Evolutionary conservation across 805 yeast genomes (phyloP), one percentile per base, ranked within the genome.

Genomic region (Candida xyloterini): DNA sequence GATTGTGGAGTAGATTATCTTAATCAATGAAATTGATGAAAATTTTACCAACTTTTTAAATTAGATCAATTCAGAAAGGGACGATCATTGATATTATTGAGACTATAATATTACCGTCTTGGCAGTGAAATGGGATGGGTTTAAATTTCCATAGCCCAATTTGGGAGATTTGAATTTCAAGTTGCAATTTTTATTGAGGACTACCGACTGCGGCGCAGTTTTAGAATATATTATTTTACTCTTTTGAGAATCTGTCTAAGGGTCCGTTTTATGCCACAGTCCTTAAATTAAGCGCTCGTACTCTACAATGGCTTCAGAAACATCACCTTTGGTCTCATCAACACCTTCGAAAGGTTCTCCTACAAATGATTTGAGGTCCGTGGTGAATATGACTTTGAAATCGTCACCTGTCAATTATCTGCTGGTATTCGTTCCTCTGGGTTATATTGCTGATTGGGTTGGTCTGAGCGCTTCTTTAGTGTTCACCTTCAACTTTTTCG

Each of bases 371-470:
- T 2, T 31, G 22, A 15, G 22, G 4, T 23, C 33, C 4, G 44
- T 46, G 11, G 13, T 47, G 22, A 41, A 24, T 16, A 35, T 56
- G 27, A 50, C 62, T 1, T 15, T 54, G 10, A 43, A 40, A 16
- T 61, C 65, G 0, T 61, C 65, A 10, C 85, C 86, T 7, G 82
- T 88, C 43, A 93, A 90, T 61, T 73, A 78, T 51, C 65, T 93
- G 33, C 68, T 91, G 25, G 53, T 88, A 1, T 86, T 88, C 58
- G 95, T 90, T n/a, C 97, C 98, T 3, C 52, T 91, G 14, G 99
- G 98, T 22, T 65, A 90, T 10, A 30, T 78, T n/a, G 81, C 90
- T 24, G 96, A 90, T 3, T 59, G 58, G 33, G 55, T 80, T 11
- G 71, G 66, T 13, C 73, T 81, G 69, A 66, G 78, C 5, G 66